Evolutionary conservation across 352 stramenopile species (phyloP).

Genomic region (Phytophthora tentaculata): DNA sequence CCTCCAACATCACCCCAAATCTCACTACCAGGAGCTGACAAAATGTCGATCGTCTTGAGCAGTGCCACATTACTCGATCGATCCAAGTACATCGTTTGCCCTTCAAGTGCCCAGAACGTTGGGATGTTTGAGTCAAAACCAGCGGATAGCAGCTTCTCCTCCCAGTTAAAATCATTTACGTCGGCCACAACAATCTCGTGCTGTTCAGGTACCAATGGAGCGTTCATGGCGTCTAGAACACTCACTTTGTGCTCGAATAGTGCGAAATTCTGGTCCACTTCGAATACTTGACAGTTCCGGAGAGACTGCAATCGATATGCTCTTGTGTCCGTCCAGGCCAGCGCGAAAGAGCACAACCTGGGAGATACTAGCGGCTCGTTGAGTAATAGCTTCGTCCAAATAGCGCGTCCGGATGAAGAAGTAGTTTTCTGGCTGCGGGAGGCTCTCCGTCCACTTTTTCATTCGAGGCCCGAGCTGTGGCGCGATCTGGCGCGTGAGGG

Average conservation of each 20-base stretch:
- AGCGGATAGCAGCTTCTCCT: conserved; percentile 35
- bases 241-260: conserved; percentile 52
- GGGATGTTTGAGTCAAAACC: conserved; percentile 42
- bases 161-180: conserved; percentile 48
- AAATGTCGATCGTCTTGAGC: conserved; percentile 49
- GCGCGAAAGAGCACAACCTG: conserved; percentile 56
- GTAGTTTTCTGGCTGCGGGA: conserved; percentile 9
- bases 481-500: conserved; percentile 10
- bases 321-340: conserved; percentile 50
- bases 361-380: conserved; percentile 15
- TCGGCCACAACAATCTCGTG: conserved; percentile 49
- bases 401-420: conserved; percentile 10
- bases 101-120: conserved; percentile 59
- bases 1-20: conserved; percentile 56
- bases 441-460: conserved; percentile 7
- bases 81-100: conserved; percentile 48
- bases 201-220: conserved; percentile 31
- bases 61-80: conserved; percentile 40
- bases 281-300: conserved; percentile 38
- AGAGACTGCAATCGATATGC: conserved; percentile 51
- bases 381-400: conserved; percentile 8
- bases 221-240: conserved; percentile 34
- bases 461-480: conserved; percentile 10
- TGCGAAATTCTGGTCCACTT: conserved; percentile 45
- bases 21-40: conserved; percentile 46